Evolutionary conservation across 176 grass and related monocot genomes (phyloP).

Genomic region (Cenchrus purpureus): DNA sequence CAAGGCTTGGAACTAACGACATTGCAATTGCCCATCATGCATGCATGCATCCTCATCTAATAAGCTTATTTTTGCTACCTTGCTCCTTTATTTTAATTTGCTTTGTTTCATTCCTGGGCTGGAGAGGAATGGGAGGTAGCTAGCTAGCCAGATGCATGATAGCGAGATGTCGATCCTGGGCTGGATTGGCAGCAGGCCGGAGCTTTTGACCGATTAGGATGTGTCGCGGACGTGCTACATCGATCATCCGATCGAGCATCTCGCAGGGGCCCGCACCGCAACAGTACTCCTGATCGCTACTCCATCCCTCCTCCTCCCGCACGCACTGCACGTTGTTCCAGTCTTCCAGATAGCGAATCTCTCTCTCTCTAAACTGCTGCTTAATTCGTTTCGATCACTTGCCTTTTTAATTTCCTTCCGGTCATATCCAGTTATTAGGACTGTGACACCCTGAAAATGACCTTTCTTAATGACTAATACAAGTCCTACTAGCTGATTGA

Average conservation of each 20-base stretch:
- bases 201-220: constrained; percentile 30
- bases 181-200: constrained; percentile 21
- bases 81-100: background rate
- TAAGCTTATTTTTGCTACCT: background rate
- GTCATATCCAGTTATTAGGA: background rate
- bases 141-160: constrained; percentile 13
- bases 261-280: background rate
- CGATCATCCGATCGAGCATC: constrained; percentile 24
- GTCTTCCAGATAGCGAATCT: background rate
- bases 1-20: background rate
- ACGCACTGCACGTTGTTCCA: too few relatives aligned
- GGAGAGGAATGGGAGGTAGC: too few relatives aligned
- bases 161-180: constrained; percentile 23
- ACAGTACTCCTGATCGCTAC: constrained; percentile 30
- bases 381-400: too few relatives aligned
- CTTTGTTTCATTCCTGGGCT: background rate
- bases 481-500: too few relatives aligned
- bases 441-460: background rate
- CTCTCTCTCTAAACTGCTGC: background rate
- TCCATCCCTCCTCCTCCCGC: background rate
- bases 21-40: constrained; percentile 3
- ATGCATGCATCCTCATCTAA: background rate
- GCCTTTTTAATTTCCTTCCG: background rate
- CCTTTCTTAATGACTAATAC: background rate
- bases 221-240: constrained; percentile 30